These are phyloP conservation scores for Cucurbita moschata DNA, from an alignment of 306 rosid genomes.

Conservation along the genomic window DNA sequence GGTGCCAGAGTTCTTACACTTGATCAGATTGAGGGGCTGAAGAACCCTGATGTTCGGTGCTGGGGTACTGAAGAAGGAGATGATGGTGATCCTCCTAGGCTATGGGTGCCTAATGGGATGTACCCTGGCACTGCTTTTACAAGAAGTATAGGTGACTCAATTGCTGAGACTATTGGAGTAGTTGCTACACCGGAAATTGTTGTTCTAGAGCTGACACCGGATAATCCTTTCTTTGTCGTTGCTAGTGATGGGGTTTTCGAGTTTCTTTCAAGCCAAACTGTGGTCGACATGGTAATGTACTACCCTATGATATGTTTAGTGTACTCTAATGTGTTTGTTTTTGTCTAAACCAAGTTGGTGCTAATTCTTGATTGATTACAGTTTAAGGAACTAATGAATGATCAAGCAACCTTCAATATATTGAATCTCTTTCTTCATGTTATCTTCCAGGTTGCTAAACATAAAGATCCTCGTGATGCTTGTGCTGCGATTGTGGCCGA, in stretches of 20 bases:
- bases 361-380: neutral
- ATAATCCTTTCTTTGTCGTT: slow-evolving; percentile 80
- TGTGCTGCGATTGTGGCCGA: slow-evolving; percentile 98
- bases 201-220: slow-evolving; percentile 63
- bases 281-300: slow-evolving; percentile 82
- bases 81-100: slow-evolving; percentile 94
- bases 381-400: neutral
- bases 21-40: slow-evolving; percentile 98
- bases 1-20: slow-evolving; percentile 92
- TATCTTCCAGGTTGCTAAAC: slow-evolving; percentile 60
- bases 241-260: slow-evolving; percentile 98
- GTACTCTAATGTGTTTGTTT: neutral
- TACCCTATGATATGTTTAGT: slow-evolving; percentile 1
- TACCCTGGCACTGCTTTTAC: slow-evolving; percentile 97
- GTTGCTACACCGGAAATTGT: slow-evolving; percentile 92
- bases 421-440: neutral
- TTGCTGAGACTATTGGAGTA: slow-evolving; percentile 91
- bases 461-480: slow-evolving; percentile 95
- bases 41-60: slow-evolving; percentile 81
- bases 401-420: neutral
- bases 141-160: slow-evolving; percentile 83
- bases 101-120: slow-evolving; percentile 97
- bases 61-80: slow-evolving; percentile 92
- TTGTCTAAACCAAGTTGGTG: neutral
- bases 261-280: slow-evolving; percentile 89